Conservation (phyloP, 2,329 filamentous ascomycete species). For the Myriosclerotinia scirpicola region DNA sequence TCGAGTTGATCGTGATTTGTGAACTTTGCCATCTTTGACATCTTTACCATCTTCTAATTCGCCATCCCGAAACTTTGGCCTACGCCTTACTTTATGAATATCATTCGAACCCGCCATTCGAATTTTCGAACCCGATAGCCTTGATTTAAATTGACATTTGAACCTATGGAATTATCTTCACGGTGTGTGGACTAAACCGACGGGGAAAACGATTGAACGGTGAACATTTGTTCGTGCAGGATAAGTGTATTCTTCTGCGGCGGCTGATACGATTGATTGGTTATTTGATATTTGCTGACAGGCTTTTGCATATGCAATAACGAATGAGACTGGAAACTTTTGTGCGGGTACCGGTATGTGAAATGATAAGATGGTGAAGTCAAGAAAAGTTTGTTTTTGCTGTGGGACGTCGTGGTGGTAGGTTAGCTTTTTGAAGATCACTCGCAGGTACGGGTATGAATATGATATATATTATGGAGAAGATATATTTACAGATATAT, state of each 20-base stretch:
- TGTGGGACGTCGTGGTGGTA: too few species aligned
- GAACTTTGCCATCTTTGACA: conserved; percentile 24
- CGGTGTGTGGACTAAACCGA: neutral
- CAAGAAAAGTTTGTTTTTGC: too few species aligned
- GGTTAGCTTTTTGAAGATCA: too few species aligned
- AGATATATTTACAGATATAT: too few species aligned
- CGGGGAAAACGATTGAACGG: conserved; percentile 20
- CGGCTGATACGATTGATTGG: conserved; percentile 20
- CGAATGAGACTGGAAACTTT: conserved; percentile 8
- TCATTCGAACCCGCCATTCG: conserved; percentile 18
- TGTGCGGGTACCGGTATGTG: neutral
- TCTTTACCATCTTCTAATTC: conserved; percentile 32
- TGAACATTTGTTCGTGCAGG: conserved; percentile 32
- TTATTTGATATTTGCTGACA: conserved; percentile 11
- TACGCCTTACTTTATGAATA: conserved; percentile 28
- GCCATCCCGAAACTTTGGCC: conserved; percentile 28
- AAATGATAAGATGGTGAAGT: too few species aligned
- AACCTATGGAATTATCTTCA: conserved; percentile 7
- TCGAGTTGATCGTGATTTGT: conserved; percentile 27
- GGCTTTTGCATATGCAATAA: conserved; percentile 15
- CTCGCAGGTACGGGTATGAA: too few species aligned
- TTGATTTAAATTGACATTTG: conserved; percentile 11
- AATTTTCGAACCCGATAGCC: neutral
- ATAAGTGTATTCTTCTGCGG: conserved; percentile 26
- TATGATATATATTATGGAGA: too few species aligned